A percentile compares a stretch with the other conserved stretches of the same genome.
Evolutionary conservation across 331 rosid species (phyloP).

Genomic region (Ulmus americana): DNA sequence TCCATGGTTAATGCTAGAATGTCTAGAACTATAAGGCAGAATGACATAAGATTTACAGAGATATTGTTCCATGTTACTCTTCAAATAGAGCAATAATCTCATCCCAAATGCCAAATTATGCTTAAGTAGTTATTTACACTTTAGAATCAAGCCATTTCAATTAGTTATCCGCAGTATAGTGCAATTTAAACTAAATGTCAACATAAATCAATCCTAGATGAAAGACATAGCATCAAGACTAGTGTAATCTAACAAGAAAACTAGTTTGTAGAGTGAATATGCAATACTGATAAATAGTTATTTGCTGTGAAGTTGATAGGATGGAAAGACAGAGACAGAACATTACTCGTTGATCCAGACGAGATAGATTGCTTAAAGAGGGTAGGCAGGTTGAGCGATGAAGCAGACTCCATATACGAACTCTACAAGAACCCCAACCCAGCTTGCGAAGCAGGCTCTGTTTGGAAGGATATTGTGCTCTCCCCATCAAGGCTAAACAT

Average conservation of each 20-base stretch:
- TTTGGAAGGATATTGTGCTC: slow-evolving; percentile 93
- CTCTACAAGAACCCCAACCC: slow-evolving; percentile 79
- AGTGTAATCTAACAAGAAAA: background rate
- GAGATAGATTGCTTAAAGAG: slow-evolving; percentile 74
- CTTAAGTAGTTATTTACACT: background rate
- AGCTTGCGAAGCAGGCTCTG: slow-evolving; percentile 59
- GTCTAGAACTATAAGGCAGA: too few species aligned
- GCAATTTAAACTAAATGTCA: too few species aligned
- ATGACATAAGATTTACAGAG: too few species aligned
- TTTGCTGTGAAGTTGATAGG: slow-evolving; percentile 64
- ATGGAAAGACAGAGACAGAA: slow-evolving; percentile 86
- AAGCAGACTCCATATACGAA: slow-evolving; percentile 62
- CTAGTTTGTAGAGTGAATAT: background rate
- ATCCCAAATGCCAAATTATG: too few species aligned
- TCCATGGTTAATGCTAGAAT: too few species aligned
- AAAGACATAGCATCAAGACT: background rate
- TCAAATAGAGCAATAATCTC: too few species aligned
- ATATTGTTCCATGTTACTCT: too few species aligned
- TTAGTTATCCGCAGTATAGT: too few species aligned
- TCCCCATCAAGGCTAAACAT: slow-evolving; percentile 80
- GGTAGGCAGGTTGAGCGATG: slow-evolving; percentile 56
- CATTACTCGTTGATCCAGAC: slow-evolving; percentile 81
- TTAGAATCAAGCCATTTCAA: background rate
- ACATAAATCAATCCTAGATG: too few species aligned
- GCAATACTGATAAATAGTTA: slow-evolving; percentile 18